Evolutionary conservation across 352 stramenopile species (phyloP).

Genomic region (Aphanomyces stellatus): DNA sequence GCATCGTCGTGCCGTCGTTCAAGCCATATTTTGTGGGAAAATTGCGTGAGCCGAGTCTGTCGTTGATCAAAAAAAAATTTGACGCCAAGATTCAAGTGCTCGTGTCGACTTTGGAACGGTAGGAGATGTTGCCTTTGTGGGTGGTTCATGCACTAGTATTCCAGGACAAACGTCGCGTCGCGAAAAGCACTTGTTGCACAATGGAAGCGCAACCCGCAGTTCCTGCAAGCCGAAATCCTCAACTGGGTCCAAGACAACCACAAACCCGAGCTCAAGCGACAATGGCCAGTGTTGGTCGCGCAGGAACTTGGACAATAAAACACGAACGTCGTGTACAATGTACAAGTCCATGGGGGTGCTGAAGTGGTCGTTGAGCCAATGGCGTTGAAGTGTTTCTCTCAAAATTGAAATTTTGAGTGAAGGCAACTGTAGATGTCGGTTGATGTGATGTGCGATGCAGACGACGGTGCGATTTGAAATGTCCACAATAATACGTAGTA

Average conservation of each 20-base stretch:
- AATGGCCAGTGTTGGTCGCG: slow-evolving; percentile 32
- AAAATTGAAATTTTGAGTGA: no score
- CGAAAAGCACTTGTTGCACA: not conserved
- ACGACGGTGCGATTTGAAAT: no score
- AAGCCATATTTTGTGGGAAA: slow-evolving; percentile 81
- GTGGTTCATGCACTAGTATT: no score
- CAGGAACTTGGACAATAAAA: not conserved
- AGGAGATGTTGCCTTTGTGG: no score
- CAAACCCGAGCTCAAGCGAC: slow-evolving; percentile 35
- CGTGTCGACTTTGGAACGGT: slow-evolving; percentile 49
- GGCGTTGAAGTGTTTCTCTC: no score
- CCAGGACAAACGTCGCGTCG: not conserved
- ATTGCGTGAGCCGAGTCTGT: slow-evolving; percentile 91
- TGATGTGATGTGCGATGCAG: no score
- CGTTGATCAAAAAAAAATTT: slow-evolving; percentile 77
- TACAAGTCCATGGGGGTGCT: no score
- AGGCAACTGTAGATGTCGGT: no score
- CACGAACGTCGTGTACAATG: no score
- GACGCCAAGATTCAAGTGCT: slow-evolving; percentile 81
- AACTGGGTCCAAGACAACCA: slow-evolving; percentile 33
- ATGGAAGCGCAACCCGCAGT: slow-evolving; percentile 12
- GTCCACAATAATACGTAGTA: no score
- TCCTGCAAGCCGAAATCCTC: slow-evolving; percentile 3
- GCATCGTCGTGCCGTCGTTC: slow-evolving; percentile 45
- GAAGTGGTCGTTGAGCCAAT: no score